These are phyloP conservation scores for Argentina anserina DNA, from an alignment of 306 rosid species.

Conservation along the genomic window DNA sequence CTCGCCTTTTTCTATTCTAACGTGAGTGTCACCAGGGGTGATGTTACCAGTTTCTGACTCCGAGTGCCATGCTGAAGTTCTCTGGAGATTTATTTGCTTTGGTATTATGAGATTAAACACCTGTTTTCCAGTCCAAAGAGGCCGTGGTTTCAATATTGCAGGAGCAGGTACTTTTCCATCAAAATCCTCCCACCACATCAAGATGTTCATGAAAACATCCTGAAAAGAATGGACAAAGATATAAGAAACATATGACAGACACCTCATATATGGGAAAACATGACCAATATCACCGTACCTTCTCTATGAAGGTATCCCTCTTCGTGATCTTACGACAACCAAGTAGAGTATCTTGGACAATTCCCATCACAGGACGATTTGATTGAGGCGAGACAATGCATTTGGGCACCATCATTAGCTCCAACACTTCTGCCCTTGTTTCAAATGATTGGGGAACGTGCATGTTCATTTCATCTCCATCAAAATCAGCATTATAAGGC, in stretches of 20 bases:
- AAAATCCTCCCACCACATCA: slow-evolving; percentile 99
- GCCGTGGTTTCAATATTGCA: slow-evolving; percentile 89
- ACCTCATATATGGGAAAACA: background rate
- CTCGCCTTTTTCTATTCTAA: slow-evolving; percentile 96
- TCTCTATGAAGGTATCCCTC: slow-evolving; percentile 89
- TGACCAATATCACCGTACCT: slow-evolving; percentile 42
- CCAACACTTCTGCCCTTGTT: slow-evolving; percentile 98
- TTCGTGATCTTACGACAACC: slow-evolving; percentile 97
- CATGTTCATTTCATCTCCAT: slow-evolving; percentile 99
- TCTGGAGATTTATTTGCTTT: slow-evolving; percentile 77
- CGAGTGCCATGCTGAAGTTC: slow-evolving; percentile 89
- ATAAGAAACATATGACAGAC: slow-evolving; percentile 13
- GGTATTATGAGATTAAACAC: slow-evolving; percentile 97
- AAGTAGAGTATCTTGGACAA: slow-evolving; percentile 86
- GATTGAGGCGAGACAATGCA: slow-evolving; percentile 97
- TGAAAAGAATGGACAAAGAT: slow-evolving; percentile 33
- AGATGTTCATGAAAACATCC: slow-evolving; percentile 98
- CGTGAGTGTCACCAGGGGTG: slow-evolving; percentile 93
- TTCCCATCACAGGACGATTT: slow-evolving; percentile 98
- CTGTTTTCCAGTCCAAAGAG: slow-evolving; percentile 98
- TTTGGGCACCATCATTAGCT: slow-evolving; percentile 99
- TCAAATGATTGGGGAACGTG: slow-evolving; percentile 99
- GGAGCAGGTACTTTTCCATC: slow-evolving; percentile 98
- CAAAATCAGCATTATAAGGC: slow-evolving; percentile 98
- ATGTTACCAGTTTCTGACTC: slow-evolving; percentile 69